A percentile compares a stretch with the other conserved stretches of the same genome.
These are phyloP conservation scores for Blastocystis sp. DNA, from an alignment of 352 stramenopile genomes.

Conservation along the genomic window DNA sequence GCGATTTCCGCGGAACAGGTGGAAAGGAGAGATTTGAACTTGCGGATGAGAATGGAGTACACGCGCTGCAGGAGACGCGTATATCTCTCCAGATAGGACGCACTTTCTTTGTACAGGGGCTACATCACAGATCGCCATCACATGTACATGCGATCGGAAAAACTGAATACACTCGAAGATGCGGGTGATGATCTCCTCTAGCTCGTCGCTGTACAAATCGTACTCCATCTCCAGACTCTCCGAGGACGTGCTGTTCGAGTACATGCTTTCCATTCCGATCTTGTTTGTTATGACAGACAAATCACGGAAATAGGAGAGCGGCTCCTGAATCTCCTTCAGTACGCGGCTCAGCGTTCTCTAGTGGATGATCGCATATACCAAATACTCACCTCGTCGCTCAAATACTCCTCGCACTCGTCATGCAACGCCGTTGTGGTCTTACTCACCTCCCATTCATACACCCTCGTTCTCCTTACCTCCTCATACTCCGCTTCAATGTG, in stretches of 20 bases:
- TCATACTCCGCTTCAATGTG: constrained; percentile 16
- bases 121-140: not conserved
- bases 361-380: not conserved
- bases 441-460: not conserved
- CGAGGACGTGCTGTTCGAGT: not conserved
- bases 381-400: not conserved
- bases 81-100: not conserved
- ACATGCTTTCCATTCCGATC: constrained; percentile 32
- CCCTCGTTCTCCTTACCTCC: not conserved
- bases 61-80: not conserved
- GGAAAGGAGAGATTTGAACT: constrained; percentile 11
- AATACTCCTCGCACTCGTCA: constrained; percentile 48
- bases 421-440: not conserved
- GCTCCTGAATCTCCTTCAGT: not conserved
- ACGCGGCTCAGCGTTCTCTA: constrained; percentile 32
- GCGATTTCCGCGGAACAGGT: not conserved
- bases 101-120: constrained; percentile 23
- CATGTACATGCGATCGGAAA: constrained; percentile 12
- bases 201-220: constrained; percentile 25
- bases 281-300: constrained; percentile 42
- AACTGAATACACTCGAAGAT: constrained; percentile 44
- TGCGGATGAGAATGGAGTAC: constrained; percentile 11
- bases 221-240: constrained; percentile 48
- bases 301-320: constrained; percentile 40
- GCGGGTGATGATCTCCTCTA: not conserved